A percentile compares a stretch with the other conserved stretches of the same genome.
These are phyloP conservation scores for Oryza rufipogon DNA, from an alignment of 176 grass and related monocot species.

Conservation along the genomic window DNA sequence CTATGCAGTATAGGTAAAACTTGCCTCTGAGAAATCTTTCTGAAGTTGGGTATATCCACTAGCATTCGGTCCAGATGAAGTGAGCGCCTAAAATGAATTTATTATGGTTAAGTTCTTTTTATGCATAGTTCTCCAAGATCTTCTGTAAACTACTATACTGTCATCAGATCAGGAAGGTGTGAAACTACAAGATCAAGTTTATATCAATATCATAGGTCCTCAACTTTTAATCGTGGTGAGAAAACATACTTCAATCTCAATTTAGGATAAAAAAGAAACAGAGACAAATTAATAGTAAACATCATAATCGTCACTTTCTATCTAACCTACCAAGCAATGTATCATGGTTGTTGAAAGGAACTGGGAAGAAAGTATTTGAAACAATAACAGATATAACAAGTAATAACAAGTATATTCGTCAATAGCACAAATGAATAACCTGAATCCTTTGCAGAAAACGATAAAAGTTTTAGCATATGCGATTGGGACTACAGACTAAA, in stretches of 20 bases:
- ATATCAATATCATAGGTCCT: background rate
- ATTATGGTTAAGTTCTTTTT: constrained; percentile 20
- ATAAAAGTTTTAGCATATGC: background rate
- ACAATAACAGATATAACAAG: background rate
- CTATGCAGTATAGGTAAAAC: constrained; percentile 38
- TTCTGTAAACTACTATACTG: constrained; percentile 2
- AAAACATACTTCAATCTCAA: background rate
- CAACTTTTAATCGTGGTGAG: constrained; percentile 9
- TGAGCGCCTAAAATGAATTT: constrained; percentile 55
- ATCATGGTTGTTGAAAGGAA: constrained; percentile 26
- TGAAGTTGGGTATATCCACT: constrained; percentile 77
- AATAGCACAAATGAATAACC: constrained; percentile 18
- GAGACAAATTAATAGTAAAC: background rate
- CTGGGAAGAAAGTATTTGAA: constrained; percentile 12
- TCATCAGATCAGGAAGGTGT: background rate
- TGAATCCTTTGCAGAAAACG: constrained; percentile 18
- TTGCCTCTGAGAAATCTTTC: constrained; percentile 85
- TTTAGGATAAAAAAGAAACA: background rate
- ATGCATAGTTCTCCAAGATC: constrained; percentile 18
- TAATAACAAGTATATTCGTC: background rate
- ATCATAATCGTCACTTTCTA: constrained; percentile 1
- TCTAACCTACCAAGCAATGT: background rate
- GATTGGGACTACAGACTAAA: constrained; percentile 11
- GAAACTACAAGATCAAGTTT: constrained; percentile 13
- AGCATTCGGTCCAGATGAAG: constrained; percentile 57